Conservation (phyloP, 2,329 filamentous ascomycete genomes). For the Ampelomyces quisqualis region DNA sequence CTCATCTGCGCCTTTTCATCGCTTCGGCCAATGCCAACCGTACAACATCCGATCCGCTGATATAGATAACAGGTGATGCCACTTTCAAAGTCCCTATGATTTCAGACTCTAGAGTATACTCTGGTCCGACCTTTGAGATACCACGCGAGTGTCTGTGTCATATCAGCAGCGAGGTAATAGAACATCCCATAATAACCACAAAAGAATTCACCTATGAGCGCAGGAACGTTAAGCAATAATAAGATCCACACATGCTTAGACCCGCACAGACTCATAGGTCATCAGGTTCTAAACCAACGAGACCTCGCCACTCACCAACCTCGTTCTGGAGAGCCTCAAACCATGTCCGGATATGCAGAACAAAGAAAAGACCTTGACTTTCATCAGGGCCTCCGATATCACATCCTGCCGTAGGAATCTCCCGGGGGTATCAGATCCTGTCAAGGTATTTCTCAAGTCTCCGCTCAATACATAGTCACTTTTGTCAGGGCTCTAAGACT, state of each 20-base stretch:
- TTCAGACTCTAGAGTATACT: neutral
- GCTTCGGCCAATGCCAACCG: neutral
- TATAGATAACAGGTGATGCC: slow-evolving; percentile 26
- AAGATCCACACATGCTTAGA: no score
- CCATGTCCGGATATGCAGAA: slow-evolving; percentile 21
- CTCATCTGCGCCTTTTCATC: slow-evolving; percentile 9
- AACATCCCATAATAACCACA: slow-evolving; percentile 37
- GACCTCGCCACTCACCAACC: slow-evolving; percentile 37
- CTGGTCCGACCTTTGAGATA: slow-evolving; percentile 18
- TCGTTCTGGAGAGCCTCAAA: slow-evolving; percentile 20
- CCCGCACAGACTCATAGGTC: no score
- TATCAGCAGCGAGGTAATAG: slow-evolving; percentile 36
- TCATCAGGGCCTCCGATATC: slow-evolving; percentile 19
- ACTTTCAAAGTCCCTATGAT: slow-evolving; percentile 14
- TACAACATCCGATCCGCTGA: slow-evolving; percentile 13
- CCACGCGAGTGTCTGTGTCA: slow-evolving; percentile 33
- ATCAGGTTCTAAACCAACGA: slow-evolving; percentile 37
- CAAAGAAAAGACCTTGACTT: slow-evolving; percentile 22
- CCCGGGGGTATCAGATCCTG: neutral
- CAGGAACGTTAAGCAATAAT: slow-evolving; percentile 37
- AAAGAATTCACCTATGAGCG: slow-evolving; percentile 41
- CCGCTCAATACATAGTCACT: slow-evolving; percentile 13
- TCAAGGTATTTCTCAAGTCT: slow-evolving; percentile 13
- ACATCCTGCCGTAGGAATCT: neutral
- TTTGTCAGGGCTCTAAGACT: slow-evolving; percentile 8